Evolutionary conservation across 2,329 filamentous ascomycete species (phyloP), one percentile per base, ranked within the genome.

Genomic region (Talaromyces sp.): DNA sequence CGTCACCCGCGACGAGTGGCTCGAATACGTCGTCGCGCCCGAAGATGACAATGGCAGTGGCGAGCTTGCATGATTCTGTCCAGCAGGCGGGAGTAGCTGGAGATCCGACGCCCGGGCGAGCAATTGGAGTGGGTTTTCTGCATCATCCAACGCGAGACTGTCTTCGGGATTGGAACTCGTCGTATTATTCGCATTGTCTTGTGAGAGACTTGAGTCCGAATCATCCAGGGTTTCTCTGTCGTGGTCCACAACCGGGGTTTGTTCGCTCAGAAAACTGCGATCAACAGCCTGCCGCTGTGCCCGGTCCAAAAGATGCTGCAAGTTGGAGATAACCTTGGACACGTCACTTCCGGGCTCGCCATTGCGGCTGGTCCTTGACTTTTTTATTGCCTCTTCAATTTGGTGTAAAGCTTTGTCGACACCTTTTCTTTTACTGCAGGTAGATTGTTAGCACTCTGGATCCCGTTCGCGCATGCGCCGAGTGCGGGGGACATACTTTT

Each of bases 371-470:
- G 80, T 71, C 58, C 79, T 78, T 26, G 84, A 81, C 54, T 85
- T 77, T 68, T 83, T 80, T 58, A 88, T 77, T 12, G 87, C 88
- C 70, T 90, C 85, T 68, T 90, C 87, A 62, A 91, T 87, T 68
- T 90, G 88, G 67, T 85, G 85, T 21, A 91, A 81, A 3, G 88
- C 88, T 74, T 90, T 91, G 63, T 90, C 88, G 31, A 91, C 75
- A 0, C 88, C 88, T 17, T 86, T 88, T 46, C 88, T 84, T 73
- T 91, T 91, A 72, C 88, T 90, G 63, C 17, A 43, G 11, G 58
- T 2, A 17, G 31, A 53, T 14, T 31, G 54, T 24, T 8, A 46
- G 21, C 12, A 19, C 19, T 46, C 19, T 14, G 9, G 11, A 19
- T 46, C 9, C 43, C 19, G 2, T 2, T 19, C 41, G 43, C 43